phyloP scores from a whole-genome alignment of 371 early-diverging fungal species.

The Rhizopus stolonifer region DNA sequence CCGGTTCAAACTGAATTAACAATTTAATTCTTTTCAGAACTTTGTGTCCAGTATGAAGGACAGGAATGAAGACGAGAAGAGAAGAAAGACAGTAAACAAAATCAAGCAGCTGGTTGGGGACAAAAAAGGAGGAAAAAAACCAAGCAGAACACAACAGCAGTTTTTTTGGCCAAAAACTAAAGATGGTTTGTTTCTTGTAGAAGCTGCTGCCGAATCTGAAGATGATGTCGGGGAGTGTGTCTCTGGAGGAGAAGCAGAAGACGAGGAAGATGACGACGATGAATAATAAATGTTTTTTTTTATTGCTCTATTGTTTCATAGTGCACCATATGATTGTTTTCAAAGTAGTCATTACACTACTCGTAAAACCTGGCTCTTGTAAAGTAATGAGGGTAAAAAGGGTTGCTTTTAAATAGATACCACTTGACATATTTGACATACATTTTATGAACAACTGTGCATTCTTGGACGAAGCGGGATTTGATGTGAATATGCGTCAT shows the following conservation, averaged over 20 bases:
- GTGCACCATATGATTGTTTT: constrained; percentile 1
- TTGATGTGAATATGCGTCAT: too few relatives aligned
- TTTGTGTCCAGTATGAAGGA: constrained; percentile 2
- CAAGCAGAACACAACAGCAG: constrained; percentile 5
- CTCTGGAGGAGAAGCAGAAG: constrained; percentile 3
- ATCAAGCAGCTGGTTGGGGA: not conserved
- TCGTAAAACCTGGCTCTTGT: constrained; percentile 1
- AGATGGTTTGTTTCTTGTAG: constrained; percentile 7
- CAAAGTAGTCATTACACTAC: not conserved
- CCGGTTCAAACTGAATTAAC: constrained; percentile 1
- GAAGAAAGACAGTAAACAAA: not conserved
- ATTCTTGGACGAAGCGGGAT: too few relatives aligned
- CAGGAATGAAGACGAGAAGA: not conserved
- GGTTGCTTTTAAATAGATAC: not conserved
- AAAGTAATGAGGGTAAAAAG: constrained; percentile 1
- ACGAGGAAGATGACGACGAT: constrained; percentile 1
- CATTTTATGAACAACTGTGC: not conserved
- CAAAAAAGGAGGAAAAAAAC: not conserved
- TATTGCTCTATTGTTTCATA: not conserved
- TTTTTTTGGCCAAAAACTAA: constrained; percentile 6
- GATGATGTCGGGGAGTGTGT: constrained; percentile 2
- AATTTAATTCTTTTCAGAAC: constrained; percentile 1
- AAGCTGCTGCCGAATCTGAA: constrained; percentile 3
- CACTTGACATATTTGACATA: constrained; percentile 1
- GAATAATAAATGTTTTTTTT: constrained; percentile 1